These are phyloP conservation scores for Scedosporium apiospermum DNA, from an alignment of 2,329 filamentous ascomycete genomes.

Conservation along the genomic window DNA sequence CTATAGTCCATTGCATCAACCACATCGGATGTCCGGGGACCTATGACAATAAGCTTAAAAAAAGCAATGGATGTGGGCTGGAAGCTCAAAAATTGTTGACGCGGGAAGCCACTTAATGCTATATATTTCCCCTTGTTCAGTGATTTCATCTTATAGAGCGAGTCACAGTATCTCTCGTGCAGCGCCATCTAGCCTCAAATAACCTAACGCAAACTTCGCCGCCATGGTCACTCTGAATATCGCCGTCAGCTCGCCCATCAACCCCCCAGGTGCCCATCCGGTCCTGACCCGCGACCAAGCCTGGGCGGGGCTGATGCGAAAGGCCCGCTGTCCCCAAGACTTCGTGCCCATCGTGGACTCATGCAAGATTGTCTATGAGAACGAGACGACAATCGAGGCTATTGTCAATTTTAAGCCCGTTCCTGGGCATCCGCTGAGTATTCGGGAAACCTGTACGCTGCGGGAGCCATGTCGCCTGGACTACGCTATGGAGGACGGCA, in stretches of 20 bases:
- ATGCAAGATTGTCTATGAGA: conserved; percentile 21
- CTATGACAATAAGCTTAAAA: no score
- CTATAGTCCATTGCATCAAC: no score
- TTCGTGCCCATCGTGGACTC: conserved; percentile 26
- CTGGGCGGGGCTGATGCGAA: conserved; percentile 26
- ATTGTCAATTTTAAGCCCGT: conserved; percentile 19
- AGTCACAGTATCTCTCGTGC: no score
- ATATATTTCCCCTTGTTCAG: no score
- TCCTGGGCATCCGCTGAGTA: conserved; percentile 3
- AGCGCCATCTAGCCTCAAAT: no score
- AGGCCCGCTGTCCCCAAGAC: conserved; percentile 23
- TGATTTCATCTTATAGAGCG: no score
- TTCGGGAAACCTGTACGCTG: conserved; percentile 21
- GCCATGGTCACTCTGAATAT: conserved; percentile 23
- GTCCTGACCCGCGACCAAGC: conserved; percentile 20
- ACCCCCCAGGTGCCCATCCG: conserved; percentile 19
- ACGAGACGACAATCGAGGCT: conserved; percentile 17
- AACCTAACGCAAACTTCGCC: background rate
- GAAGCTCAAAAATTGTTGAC: no score
- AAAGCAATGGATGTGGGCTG: no score
- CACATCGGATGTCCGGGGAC: no score
- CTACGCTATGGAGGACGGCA: conserved; percentile 25
- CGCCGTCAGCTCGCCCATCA: conserved; percentile 25
- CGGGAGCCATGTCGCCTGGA: conserved; percentile 22
- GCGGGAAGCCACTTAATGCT: no score